A percentile compares a stretch with the other conserved stretches of the same genome.
These are phyloP conservation scores for Phytophthora pseudosyringae DNA, from an alignment of 352 stramenopile genomes.

Conservation along the genomic window DNA sequence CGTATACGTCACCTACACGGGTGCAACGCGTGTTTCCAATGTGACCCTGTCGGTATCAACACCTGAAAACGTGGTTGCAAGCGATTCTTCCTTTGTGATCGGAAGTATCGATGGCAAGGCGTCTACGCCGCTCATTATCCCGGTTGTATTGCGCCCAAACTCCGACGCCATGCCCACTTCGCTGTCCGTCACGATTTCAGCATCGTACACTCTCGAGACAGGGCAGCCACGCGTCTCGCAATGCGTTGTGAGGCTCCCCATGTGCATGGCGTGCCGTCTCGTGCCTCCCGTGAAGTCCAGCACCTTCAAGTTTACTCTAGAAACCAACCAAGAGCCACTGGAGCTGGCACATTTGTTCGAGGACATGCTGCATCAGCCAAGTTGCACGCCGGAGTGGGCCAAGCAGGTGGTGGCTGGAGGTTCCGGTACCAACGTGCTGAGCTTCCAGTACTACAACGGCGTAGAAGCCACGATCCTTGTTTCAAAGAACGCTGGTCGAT, in stretches of 20 bases:
- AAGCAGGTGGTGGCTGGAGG: constrained; percentile 60
- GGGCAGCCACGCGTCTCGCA: constrained; percentile 76
- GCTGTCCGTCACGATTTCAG: constrained; percentile 66
- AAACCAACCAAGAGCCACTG: constrained; percentile 85
- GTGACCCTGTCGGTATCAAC: constrained; percentile 77
- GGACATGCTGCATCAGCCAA: constrained; percentile 87
- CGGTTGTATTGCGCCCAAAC: constrained; percentile 60
- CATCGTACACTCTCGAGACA: constrained; percentile 74
- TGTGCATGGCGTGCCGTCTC: constrained; percentile 75
- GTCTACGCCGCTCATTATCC: constrained; percentile 70
- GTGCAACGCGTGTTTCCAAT: constrained; percentile 65
- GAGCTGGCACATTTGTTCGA: constrained; percentile 82
- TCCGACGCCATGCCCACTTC: constrained; percentile 64
- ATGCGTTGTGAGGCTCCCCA: constrained; percentile 68
- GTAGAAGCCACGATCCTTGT: constrained; percentile 87
- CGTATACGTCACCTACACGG: constrained; percentile 88
- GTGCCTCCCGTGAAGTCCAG: constrained; percentile 81
- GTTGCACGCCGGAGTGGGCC: constrained; percentile 68
- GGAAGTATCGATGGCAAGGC: constrained; percentile 69
- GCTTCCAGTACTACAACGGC: constrained; percentile 90
- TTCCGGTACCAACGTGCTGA: constrained; percentile 80
- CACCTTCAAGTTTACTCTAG: constrained; percentile 89
- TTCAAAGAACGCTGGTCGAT: constrained; percentile 90
- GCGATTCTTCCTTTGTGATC: constrained; percentile 73
- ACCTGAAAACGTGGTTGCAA: constrained; percentile 67